Evolutionary conservation across 305 asterid genomes (phyloP).

Genomic region (Fraxinus angustifolia): DNA sequence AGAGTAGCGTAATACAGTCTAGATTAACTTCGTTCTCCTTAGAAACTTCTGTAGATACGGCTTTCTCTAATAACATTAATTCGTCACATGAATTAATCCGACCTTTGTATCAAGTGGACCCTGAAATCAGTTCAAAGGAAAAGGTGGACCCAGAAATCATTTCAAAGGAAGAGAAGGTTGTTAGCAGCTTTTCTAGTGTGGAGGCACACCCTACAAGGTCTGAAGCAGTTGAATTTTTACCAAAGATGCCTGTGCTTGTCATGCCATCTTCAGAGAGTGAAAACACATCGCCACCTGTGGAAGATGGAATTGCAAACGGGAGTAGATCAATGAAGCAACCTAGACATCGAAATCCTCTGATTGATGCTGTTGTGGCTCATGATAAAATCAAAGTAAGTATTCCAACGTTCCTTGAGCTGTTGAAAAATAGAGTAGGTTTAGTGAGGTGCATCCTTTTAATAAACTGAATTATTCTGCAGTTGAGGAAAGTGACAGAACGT

Average conservation of each 20-base stretch:
- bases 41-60: conserved; percentile 26
- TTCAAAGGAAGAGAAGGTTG: conserved; percentile 32
- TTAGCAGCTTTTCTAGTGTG: conserved; percentile 28
- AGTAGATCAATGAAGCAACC: conserved; percentile 47
- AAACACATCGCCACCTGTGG: conserved; percentile 40
- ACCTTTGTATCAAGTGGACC: conserved; percentile 20
- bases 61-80: conserved; percentile 26
- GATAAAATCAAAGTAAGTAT: conserved; percentile 83
- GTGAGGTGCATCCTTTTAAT: conserved; percentile 20
- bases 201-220: conserved; percentile 26
- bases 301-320: conserved; percentile 40
- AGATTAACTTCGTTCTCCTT: conserved; percentile 23
- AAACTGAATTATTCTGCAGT: conserved; percentile 47
- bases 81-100: conserved; percentile 20
- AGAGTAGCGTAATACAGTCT: conserved; percentile 14
- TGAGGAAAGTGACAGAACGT: conserved; percentile 75
- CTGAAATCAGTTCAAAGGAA: conserved; percentile 13
- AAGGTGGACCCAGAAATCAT: conserved; percentile 2
- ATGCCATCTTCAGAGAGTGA: conserved; percentile 37
- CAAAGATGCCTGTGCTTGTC: conserved; percentile 13
- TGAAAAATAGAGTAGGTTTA: conserved; percentile 10
- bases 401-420: conserved; percentile 6
- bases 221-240: conserved; percentile 23
- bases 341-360: conserved; percentile 62
- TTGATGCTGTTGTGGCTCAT: conserved; percentile 66